Evolutionary conservation across 257 asterid species (phyloP).

Genomic region (Solanum rostratum): DNA sequence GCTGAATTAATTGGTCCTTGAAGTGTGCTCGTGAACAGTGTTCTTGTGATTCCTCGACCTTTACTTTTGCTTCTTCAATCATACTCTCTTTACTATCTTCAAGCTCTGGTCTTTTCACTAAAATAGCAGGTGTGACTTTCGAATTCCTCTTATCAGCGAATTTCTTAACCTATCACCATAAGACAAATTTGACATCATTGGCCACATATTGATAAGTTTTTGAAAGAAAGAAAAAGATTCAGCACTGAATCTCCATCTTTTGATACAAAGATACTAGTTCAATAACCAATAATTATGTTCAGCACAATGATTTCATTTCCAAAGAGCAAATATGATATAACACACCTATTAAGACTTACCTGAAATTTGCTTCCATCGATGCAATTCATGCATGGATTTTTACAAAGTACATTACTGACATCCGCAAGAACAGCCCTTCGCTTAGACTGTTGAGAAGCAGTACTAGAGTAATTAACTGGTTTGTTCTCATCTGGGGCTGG

Average conservation of each 20-base stretch:
- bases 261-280: background rate
- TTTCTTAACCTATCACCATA: conserved; percentile 20
- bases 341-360: conserved; percentile 18
- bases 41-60: conserved; percentile 25
- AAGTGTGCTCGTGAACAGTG: conserved; percentile 6
- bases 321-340: background rate
- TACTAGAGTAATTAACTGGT: conserved; percentile 6
- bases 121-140: conserved; percentile 30
- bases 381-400: conserved; percentile 34
- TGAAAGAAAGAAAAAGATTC: background rate
- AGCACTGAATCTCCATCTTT: background rate
- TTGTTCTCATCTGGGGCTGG: conserved; percentile 38
- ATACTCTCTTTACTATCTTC: conserved; percentile 14
- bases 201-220: background rate
- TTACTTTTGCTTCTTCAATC: conserved; percentile 12
- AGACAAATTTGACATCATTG: background rate
- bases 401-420: conserved; percentile 60
- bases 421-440: conserved; percentile 75
- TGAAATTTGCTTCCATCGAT: conserved; percentile 33
- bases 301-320: background rate
- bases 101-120: conserved; percentile 20
- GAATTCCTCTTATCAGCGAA: conserved; percentile 26
- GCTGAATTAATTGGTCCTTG: conserved; percentile 6
- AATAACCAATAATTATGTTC: background rate
- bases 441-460: conserved; percentile 38